Percentiles rank a stretch among this genome's conserved stretches.
Evolutionary conservation across 208 protist species (phyloP).

Genomic region (Endotrypanum monterogeii): DNA sequence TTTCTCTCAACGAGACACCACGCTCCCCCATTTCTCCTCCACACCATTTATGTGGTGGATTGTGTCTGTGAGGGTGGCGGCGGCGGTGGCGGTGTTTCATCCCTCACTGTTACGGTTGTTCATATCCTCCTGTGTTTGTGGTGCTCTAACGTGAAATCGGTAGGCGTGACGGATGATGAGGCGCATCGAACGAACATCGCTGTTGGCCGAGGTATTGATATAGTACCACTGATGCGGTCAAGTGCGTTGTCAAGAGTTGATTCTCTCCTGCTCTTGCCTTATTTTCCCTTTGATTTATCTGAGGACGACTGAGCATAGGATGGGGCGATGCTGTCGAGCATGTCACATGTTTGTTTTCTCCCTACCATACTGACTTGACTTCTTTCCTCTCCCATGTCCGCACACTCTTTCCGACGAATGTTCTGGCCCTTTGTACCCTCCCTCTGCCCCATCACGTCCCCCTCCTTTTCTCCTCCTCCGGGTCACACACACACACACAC

Average conservation of each 20-base stretch:
- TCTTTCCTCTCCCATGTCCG: not conserved
- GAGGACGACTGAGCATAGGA: not conserved
- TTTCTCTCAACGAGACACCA: not conserved
- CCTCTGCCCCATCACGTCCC: not conserved
- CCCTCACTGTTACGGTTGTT: not conserved
- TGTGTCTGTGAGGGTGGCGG: not conserved
- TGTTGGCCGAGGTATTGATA: not conserved
- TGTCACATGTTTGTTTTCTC: not conserved
- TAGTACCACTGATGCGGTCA: not conserved
- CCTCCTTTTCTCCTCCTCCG: not conserved
- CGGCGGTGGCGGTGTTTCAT: not conserved
- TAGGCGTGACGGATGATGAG: not conserved
- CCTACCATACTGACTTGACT: not conserved
- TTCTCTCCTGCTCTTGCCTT: not conserved
- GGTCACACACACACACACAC: not conserved
- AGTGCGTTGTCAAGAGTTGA: not conserved
- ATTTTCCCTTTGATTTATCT: not conserved
- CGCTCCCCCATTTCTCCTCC: not conserved
- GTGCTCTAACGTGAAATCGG: not conserved
- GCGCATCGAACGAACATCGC: not conserved
- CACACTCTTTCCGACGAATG: too few relatives aligned
- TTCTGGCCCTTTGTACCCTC: not conserved
- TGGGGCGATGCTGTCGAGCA: not conserved
- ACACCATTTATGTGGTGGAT: not conserved
- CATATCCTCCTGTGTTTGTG: not conserved